phyloP scores from a whole-genome alignment of 2,329 filamentous ascomycete genomes.

The Talaromyces sp. region DNA sequence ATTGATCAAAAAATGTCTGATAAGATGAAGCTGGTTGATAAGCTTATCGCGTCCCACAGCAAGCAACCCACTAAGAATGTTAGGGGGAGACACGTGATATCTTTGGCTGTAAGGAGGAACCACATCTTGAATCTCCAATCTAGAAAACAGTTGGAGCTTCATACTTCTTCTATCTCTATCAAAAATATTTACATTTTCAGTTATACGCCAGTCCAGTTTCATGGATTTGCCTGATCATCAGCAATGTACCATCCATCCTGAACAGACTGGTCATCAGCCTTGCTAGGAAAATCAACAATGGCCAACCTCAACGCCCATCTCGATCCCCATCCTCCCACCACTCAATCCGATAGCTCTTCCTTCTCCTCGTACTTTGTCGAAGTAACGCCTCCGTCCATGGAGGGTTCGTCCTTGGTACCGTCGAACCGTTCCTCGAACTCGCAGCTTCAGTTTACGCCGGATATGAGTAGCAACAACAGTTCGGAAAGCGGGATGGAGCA shows the following conservation, averaged over 20 bases:
- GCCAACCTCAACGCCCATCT: not conserved
- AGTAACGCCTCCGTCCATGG: conserved; percentile 19
- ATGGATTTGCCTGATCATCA: conserved; percentile 2
- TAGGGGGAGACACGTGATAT: conserved; percentile 16
- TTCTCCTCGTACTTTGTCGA: conserved; percentile 27
- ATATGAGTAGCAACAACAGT: conserved; percentile 34
- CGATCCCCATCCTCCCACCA: not conserved
- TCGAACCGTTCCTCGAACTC: conserved; percentile 29
- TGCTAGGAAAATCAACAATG: conserved; percentile 1
- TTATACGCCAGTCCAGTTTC: not conserved
- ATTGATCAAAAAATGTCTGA: not conserved
- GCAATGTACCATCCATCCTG: conserved; percentile 7
- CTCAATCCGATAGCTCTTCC: conserved; percentile 26
- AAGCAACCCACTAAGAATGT: not conserved
- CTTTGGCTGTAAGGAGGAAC: not conserved
- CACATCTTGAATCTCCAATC: not conserved
- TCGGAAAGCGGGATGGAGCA: conserved; percentile 15
- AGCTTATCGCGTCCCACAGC: conserved; percentile 8
- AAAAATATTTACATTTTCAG: no score
- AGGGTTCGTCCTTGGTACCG: conserved; percentile 19
- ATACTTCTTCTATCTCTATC: no score
- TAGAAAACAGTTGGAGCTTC: not conserved
- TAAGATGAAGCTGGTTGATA: not conserved
- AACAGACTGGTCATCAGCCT: not conserved
- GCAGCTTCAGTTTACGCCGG: conserved; percentile 33